Conservation (phyloP, 257 asterid genomes). For the Datura wrightii region DNA sequence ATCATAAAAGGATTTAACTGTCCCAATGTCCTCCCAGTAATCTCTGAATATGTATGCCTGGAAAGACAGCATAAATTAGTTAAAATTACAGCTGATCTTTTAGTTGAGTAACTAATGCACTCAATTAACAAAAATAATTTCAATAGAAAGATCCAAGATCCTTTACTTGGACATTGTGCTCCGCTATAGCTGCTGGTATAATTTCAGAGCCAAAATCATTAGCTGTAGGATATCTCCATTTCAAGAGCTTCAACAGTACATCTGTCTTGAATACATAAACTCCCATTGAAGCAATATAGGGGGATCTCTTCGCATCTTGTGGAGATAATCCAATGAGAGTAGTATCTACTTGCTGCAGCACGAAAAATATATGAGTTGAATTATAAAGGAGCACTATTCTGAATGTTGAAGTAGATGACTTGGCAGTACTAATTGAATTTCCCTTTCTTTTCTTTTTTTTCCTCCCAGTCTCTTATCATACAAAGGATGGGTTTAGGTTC, state of each 20-base stretch:
- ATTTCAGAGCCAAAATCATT: conserved; percentile 97
- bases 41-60: conserved; percentile 92
- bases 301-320: conserved; percentile 62
- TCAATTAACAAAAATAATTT: background rate
- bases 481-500: background rate
- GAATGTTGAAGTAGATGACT: conserved; percentile 1
- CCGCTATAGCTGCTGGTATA: conserved; percentile 81
- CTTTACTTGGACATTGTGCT: conserved; percentile 72
- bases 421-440: background rate
- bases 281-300: conserved; percentile 96
- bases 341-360: conserved; percentile 84
- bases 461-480: background rate
- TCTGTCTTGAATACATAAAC: conserved; percentile 87
- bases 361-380: background rate
- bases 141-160: background rate
- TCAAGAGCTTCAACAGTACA: conserved; percentile 70
- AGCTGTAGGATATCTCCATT: conserved; percentile 71
- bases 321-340: conserved; percentile 76
- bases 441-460: background rate
- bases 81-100: background rate
- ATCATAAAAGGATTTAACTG: conserved; percentile 81
- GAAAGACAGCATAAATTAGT: conserved; percentile 8
- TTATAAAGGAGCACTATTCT: background rate
- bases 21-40: conserved; percentile 98
- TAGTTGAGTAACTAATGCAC: background rate